phyloP scores from a whole-genome alignment of 768 basidiomycete species.

The Clavulina sp. region DNA sequence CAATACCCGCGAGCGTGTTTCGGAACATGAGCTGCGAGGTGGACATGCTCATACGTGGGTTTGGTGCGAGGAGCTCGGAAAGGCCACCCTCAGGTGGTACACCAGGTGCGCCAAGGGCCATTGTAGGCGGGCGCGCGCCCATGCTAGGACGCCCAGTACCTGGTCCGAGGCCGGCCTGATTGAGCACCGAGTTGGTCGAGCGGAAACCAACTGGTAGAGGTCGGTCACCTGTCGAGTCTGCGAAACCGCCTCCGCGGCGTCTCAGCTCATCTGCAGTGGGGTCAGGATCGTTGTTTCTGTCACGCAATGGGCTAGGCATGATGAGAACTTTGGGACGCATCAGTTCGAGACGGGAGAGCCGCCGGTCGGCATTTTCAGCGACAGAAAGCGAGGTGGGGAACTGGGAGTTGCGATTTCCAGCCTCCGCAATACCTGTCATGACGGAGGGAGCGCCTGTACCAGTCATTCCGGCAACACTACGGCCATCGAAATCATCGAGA shows the following conservation, averaged over 20 bases:
- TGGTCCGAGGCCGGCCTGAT: constrained; percentile 22
- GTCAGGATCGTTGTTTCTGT: constrained; percentile 17
- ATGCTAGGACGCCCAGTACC: constrained; percentile 38
- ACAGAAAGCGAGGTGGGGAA: too few relatives aligned
- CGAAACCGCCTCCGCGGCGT: too few relatives aligned
- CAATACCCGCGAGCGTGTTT: constrained; percentile 55
- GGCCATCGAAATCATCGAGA: neutral
- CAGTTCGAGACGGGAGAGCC: constrained; percentile 37
- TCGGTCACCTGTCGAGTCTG: constrained; percentile 47
- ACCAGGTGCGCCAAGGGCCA: neutral
- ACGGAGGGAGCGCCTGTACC: neutral
- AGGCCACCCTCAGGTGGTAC: neutral
- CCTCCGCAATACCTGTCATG: neutral
- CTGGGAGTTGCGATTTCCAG: too few relatives aligned
- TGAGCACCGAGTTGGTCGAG: neutral
- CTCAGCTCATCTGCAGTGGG: too few relatives aligned
- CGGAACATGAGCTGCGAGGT: constrained; percentile 76
- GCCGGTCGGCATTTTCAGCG: constrained; percentile 15
- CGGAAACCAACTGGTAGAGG: constrained; percentile 49
- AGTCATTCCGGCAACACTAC: neutral
- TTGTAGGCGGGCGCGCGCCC: constrained; percentile 17
- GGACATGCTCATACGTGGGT: constrained; percentile 53
- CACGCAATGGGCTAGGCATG: constrained; percentile 68
- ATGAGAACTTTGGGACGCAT: constrained; percentile 83
- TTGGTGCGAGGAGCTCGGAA: constrained; percentile 48